Evolutionary conservation across 768 basidiomycete species (phyloP).

Genomic region (Suillus occidentalis): DNA sequence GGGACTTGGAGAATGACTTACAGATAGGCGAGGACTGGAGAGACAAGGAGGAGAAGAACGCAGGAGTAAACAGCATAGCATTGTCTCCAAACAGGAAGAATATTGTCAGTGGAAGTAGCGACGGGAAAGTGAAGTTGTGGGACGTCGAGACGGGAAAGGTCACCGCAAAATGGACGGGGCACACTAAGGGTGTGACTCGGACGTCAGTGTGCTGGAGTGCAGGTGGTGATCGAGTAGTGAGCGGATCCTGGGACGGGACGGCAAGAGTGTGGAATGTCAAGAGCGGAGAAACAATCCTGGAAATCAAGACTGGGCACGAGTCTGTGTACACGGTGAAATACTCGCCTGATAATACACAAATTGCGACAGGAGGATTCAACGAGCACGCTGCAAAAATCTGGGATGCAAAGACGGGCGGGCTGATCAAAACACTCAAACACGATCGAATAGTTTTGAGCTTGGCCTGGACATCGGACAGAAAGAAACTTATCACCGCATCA

Average conservation of each 20-base stretch:
- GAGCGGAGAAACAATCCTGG: neutral
- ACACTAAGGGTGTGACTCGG: neutral
- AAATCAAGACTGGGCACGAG: neutral
- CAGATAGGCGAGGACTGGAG: neutral
- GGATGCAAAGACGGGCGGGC: neutral
- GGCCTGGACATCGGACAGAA: neutral
- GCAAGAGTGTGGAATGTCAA: neutral
- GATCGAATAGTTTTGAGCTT: accelerated
- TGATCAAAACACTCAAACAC: neutral
- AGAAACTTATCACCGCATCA: neutral
- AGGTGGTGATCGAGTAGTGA: neutral
- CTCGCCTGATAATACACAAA: neutral
- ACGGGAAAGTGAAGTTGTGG: neutral
- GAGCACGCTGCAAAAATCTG: neutral
- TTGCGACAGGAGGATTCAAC: neutral
- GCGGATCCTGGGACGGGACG: neutral
- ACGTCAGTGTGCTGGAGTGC: neutral
- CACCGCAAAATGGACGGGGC: neutral
- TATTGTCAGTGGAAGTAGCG: neutral
- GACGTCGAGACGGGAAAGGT: neutral
- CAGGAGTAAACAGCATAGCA: neutral
- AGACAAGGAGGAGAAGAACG: neutral
- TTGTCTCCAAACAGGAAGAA: neutral
- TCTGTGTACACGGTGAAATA: neutral
- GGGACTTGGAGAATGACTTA: neutral